These are phyloP conservation scores for Trichosporon ovoides DNA, from an alignment of 1,284 basidiomycete genomes.

Conservation along the genomic window DNA sequence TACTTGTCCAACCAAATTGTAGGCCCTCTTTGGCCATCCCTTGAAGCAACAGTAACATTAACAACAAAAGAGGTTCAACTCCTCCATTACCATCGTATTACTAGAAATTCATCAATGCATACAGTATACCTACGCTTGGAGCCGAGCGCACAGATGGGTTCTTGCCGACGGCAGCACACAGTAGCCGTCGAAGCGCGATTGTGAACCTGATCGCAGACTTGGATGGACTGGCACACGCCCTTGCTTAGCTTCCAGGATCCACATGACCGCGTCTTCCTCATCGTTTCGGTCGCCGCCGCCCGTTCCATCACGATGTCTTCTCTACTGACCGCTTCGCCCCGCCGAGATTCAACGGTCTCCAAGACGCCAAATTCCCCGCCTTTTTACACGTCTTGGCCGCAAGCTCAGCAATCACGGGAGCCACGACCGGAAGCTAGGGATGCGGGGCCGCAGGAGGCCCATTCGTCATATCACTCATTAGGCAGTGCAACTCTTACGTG, in stretches of 20 bases:
- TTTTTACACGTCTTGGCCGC: background rate
- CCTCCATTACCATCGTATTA: slow-evolving; percentile 6
- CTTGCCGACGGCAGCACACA: no score
- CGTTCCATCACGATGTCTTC: no score
- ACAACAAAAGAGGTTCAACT: slow-evolving; percentile 13
- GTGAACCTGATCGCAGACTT: no score
- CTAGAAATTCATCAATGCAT: background rate
- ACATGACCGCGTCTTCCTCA: no score
- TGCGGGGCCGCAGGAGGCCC: background rate
- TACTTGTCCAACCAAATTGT: slow-evolving; percentile 6
- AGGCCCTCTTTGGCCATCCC: background rate
- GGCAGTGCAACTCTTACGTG: background rate
- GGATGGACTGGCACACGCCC: no score
- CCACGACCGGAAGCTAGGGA: background rate
- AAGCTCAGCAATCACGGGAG: background rate
- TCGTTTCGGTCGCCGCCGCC: no score
- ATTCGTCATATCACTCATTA: slow-evolving; percentile 1
- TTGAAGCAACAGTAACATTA: background rate
- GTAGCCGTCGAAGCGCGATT: no score
- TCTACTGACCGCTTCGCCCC: no score
- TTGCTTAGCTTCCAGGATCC: no score
- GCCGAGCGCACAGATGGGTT: background rate
- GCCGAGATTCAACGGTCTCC: no score
- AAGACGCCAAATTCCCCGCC: no score
- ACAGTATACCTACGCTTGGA: background rate